Percentiles rank a stretch among this genome's conserved stretches.
phyloP scores from a whole-genome alignment of 2,329 filamentous ascomycete species.

The Thermothelomyces thermophilus region DNA sequence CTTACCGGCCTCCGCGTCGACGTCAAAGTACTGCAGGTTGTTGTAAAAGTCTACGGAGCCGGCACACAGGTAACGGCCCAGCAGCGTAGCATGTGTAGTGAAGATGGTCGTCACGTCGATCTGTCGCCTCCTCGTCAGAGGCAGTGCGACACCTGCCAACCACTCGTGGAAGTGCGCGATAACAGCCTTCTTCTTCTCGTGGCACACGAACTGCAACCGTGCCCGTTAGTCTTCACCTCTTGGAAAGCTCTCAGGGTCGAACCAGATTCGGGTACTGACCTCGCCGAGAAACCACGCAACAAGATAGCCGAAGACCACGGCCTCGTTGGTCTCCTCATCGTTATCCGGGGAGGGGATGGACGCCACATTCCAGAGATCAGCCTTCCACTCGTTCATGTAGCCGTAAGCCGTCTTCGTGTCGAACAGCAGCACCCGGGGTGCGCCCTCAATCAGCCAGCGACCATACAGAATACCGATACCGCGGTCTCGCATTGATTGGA shows the following conservation, averaged over 20 bases:
- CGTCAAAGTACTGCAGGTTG: slow-evolving; percentile 94
- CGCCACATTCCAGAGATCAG: slow-evolving; percentile 86
- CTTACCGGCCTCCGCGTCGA: slow-evolving; percentile 93
- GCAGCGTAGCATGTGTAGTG: slow-evolving; percentile 91
- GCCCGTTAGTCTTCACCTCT: slow-evolving; percentile 19
- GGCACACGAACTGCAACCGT: slow-evolving; percentile 69
- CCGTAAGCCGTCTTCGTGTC: slow-evolving; percentile 90
- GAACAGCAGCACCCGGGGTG: slow-evolving; percentile 86
- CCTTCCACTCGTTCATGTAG: slow-evolving; percentile 94
- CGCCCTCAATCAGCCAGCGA: slow-evolving; percentile 95
- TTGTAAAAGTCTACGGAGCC: slow-evolving; percentile 99
- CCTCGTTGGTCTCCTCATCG: slow-evolving; percentile 94
- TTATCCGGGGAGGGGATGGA: slow-evolving; percentile 88
- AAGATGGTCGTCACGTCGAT: slow-evolving; percentile 98
- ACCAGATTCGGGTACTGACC: slow-evolving; percentile 46
- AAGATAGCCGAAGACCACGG: slow-evolving; percentile 94
- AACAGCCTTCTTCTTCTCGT: slow-evolving; percentile 85
- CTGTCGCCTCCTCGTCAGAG: slow-evolving; percentile 83
- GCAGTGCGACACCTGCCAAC: slow-evolving; percentile 89
- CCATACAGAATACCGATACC: slow-evolving; percentile 89
- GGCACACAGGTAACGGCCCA: slow-evolving; percentile 93
- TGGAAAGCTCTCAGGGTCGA: no score
- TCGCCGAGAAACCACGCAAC: slow-evolving; percentile 98
- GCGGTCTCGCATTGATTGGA: slow-evolving; percentile 86
- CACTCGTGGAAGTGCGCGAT: slow-evolving; percentile 99